These are phyloP conservation scores for Bryoerythrophyllum caledonicum DNA, from an alignment of 225 moss, liverwort and hornwort species.

Conservation along the genomic window DNA sequence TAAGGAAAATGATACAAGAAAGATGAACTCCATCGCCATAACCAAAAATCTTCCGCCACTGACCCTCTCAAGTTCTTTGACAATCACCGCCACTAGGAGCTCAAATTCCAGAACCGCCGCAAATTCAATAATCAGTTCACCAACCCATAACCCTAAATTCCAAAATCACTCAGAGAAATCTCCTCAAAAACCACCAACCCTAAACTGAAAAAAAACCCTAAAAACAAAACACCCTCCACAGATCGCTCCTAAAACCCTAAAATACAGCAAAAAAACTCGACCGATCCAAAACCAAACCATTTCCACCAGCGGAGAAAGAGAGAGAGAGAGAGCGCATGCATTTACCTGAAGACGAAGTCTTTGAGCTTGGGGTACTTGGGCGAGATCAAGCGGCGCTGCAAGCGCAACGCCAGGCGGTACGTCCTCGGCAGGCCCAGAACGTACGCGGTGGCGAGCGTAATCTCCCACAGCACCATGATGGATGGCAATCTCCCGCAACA, in stretches of 20 bases:
- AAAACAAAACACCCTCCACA: too few relatives aligned
- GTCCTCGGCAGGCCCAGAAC: constrained; percentile 81
- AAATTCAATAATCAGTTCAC: background rate
- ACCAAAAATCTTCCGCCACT: too few relatives aligned
- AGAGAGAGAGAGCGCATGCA: background rate
- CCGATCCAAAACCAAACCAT: background rate
- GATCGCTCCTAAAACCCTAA: background rate
- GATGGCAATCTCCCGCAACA: background rate
- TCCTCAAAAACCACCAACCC: background rate
- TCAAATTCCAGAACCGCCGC: background rate
- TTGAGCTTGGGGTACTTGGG: constrained; percentile 66
- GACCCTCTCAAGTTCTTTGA: too few relatives aligned
- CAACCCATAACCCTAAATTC: background rate
- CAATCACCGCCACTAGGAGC: background rate
- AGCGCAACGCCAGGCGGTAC: constrained; percentile 77
- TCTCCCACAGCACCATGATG: constrained; percentile 94
- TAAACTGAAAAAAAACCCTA: background rate
- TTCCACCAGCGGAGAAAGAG: too few relatives aligned
- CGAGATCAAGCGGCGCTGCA: constrained; percentile 73
- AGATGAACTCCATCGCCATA: too few relatives aligned
- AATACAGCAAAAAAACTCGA: background rate
- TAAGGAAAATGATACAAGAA: too few relatives aligned
- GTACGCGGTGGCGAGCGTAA: constrained; percentile 89
- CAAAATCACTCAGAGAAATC: background rate
- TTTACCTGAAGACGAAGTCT: constrained; percentile 63